A percentile compares a stretch with the other conserved stretches of the same genome.
Conservation (phyloP, 2,329 filamentous ascomycete species). For the Penicillium palitans region DNA sequence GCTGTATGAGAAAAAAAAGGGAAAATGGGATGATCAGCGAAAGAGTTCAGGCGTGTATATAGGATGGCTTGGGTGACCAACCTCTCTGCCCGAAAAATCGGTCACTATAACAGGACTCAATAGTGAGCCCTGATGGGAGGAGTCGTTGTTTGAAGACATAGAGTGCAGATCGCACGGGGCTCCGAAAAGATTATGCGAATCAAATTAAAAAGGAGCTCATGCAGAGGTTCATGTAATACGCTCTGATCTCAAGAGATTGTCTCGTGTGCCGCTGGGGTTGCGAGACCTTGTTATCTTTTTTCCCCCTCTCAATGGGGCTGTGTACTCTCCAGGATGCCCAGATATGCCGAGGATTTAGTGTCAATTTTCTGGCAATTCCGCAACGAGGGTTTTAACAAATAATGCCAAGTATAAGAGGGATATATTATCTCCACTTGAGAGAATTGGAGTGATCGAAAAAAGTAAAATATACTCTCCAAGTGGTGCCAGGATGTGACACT, state of each 20-base stretch:
- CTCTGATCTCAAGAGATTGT: not conserved
- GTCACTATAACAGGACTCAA: conserved; percentile 20
- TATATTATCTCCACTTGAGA: not conserved
- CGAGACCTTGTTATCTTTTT: conserved; percentile 7
- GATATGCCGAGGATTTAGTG: conserved; percentile 9
- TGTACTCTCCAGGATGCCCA: conserved; percentile 18
- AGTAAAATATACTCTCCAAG: not conserved
- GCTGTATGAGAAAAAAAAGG: conserved; percentile 5
- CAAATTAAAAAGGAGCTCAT: not conserved
- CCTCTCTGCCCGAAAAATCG: conserved; percentile 22
- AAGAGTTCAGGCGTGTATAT: not conserved
- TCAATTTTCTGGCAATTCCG: not conserved
- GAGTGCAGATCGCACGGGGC: not conserved
- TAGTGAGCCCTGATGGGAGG: conserved; percentile 15
- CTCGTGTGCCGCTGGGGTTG: conserved; percentile 1
- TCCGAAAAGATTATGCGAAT: not conserved
- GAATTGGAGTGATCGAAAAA: not conserved
- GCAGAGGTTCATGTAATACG: not conserved
- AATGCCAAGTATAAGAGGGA: conserved; percentile 7
- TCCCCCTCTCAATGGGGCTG: conserved; percentile 18
- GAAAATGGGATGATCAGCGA: not conserved
- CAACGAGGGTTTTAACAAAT: not conserved
- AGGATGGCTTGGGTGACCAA: conserved; percentile 3
- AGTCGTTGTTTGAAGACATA: conserved; percentile 8
- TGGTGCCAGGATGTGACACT: not conserved